These are phyloP conservation scores for Capsicum baccatum DNA, from an alignment of 257 asterid species.

Conservation along the genomic window DNA sequence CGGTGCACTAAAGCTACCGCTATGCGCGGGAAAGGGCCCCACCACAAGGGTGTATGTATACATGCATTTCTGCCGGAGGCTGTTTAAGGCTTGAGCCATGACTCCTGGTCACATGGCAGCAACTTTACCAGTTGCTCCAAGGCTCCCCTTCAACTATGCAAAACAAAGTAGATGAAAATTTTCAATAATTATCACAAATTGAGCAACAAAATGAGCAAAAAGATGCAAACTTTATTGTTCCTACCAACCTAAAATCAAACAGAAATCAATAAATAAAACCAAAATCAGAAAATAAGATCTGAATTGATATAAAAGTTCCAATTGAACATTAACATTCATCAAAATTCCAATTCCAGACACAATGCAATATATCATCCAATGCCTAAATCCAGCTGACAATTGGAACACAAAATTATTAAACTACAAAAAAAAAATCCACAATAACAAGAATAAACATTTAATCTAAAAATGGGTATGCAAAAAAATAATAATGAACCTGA, in stretches of 20 bases:
- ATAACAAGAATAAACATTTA: neutral
- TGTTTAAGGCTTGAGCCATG: too few relatives aligned
- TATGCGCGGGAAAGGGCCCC: too few relatives aligned
- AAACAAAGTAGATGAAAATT: neutral
- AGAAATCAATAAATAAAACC: neutral
- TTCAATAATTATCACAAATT: neutral
- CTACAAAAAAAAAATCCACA: constrained; percentile 16
- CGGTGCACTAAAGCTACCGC: too few relatives aligned
- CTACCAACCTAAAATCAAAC: constrained; percentile 6
- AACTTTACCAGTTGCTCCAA: too few relatives aligned
- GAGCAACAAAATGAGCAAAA: neutral
- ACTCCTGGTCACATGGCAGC: too few relatives aligned
- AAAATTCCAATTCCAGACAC: constrained; percentile 11
- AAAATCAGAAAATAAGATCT: constrained; percentile 13
- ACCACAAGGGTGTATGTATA: too few relatives aligned
- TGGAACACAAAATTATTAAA: neutral
- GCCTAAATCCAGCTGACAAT: neutral
- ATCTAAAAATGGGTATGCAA: neutral
- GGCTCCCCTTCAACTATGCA: too few relatives aligned
- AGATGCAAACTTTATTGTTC: constrained; percentile 15
- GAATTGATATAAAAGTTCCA: neutral
- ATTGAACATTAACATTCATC: neutral
- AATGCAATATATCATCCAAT: neutral
- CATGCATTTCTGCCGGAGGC: too few relatives aligned
- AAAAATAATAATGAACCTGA: constrained; percentile 43